These are phyloP conservation scores for Aspergillus awamori DNA, from an alignment of 2,329 filamentous ascomycete species.

Conservation along the genomic window DNA sequence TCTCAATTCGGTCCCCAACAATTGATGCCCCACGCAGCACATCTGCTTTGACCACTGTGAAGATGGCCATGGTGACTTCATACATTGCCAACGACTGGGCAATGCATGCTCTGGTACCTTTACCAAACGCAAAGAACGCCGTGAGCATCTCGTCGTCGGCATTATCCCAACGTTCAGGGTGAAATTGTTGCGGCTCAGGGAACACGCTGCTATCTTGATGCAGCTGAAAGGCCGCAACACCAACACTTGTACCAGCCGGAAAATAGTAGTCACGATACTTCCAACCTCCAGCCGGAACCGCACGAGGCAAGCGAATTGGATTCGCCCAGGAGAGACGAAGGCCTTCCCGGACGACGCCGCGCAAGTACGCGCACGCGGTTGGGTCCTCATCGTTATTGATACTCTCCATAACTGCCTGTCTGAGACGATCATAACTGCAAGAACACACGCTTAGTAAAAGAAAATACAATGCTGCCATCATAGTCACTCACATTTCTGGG, in stretches of 20 bases:
- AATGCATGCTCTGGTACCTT: constrained; percentile 54
- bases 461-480: not conserved
- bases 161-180: constrained; percentile 54
- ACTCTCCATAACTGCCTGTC: constrained; percentile 35
- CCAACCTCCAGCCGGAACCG: constrained; percentile 47
- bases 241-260: constrained; percentile 51
- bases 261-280: constrained; percentile 43
- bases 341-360: constrained; percentile 54
- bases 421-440: constrained; percentile 35
- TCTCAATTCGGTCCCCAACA: constrained; percentile 49
- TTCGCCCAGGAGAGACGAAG: constrained; percentile 57
- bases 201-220: constrained; percentile 52
- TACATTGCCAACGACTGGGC: constrained; percentile 52
- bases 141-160: constrained; percentile 44
- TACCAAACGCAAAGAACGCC: constrained; percentile 54
- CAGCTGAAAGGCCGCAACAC: constrained; percentile 50
- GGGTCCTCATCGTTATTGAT: constrained; percentile 30
- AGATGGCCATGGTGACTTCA: constrained; percentile 49
- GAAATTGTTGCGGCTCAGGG: constrained; percentile 46
- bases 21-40: constrained; percentile 50
- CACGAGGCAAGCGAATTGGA: constrained; percentile 53
- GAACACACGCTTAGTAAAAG: constrained; percentile 13
- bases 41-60: constrained; percentile 47
- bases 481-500: constrained; percentile 40
- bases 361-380: constrained; percentile 46